These are phyloP conservation scores for Xerocomus potaroensis DNA, from an alignment of 768 basidiomycete species.

Conservation along the genomic window DNA sequence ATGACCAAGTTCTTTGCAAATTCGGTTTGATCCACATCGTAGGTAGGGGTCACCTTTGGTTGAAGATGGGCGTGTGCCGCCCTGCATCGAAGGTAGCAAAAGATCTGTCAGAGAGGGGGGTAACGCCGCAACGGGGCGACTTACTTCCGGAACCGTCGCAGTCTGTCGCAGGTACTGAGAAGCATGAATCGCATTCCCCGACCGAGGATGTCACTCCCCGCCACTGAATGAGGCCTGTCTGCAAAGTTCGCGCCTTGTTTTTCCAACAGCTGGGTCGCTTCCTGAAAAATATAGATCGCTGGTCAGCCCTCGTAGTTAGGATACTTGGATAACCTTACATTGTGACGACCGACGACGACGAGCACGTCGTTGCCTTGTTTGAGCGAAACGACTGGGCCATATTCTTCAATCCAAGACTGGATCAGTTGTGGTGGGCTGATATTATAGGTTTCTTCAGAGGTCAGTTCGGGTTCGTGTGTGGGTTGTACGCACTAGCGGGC, in stretches of 20 bases:
- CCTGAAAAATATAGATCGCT: constrained; percentile 4
- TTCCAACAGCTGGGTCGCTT: constrained; percentile 56
- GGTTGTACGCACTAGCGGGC: constrained; percentile 20
- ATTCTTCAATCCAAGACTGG: constrained; percentile 24
- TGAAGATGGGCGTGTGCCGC: constrained; percentile 53
- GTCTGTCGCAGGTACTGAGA: constrained; percentile 49
- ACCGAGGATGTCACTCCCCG: constrained; percentile 53
- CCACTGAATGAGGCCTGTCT: constrained; percentile 49
- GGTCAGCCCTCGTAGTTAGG: no score
- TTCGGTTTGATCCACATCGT: constrained; percentile 42
- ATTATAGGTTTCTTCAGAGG: neutral
- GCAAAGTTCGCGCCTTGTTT: constrained; percentile 50
- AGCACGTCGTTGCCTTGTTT: constrained; percentile 22
- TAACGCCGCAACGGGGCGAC: neutral
- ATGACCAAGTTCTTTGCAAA: constrained; percentile 26
- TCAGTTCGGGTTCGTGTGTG: neutral
- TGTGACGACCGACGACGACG: constrained; percentile 23
- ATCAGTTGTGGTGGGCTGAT: constrained; percentile 15
- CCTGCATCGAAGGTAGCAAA: no score
- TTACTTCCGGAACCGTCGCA: constrained; percentile 55
- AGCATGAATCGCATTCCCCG: constrained; percentile 56
- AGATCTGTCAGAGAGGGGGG: neutral
- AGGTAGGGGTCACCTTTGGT: constrained; percentile 41
- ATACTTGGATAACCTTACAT: constrained; percentile 7
- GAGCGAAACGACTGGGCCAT: constrained; percentile 27